These are phyloP conservation scores for Russula dissimulans DNA, from an alignment of 768 basidiomycete genomes.

Conservation along the genomic window DNA sequence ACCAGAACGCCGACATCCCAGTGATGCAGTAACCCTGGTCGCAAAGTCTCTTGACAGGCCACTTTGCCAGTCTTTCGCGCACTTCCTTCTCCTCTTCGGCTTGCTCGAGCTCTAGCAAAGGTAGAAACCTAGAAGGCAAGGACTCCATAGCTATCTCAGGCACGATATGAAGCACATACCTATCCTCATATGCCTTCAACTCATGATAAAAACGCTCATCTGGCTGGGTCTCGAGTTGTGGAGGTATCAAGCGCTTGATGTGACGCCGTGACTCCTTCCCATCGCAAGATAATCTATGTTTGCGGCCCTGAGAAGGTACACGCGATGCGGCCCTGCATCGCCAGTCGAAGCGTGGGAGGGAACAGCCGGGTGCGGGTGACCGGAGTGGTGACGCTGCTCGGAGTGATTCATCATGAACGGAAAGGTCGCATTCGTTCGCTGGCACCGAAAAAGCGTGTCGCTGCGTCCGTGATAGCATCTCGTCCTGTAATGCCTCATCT, in stretches of 20 bases:
- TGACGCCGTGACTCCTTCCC: conserved; percentile 20
- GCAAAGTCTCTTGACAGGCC: conserved; percentile 51
- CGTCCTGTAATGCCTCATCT: conserved; percentile 9
- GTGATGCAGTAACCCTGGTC: conserved; percentile 70
- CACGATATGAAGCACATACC: conserved; percentile 30
- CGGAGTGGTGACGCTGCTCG: conserved; percentile 2
- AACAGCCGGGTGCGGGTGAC: background rate
- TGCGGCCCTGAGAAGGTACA: background rate
- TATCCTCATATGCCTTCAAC: conserved; percentile 43
- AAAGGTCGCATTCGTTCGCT: background rate
- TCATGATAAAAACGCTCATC: conserved; percentile 41
- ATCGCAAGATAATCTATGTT: conserved; percentile 12
- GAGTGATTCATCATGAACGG: background rate
- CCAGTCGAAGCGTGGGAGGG: conserved; percentile 50
- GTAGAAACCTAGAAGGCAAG: conserved; percentile 34
- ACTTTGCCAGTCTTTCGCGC: conserved; percentile 54
- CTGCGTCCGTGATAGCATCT: background rate
- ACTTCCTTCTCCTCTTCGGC: conserved; percentile 51
- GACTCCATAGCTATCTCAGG: background rate
- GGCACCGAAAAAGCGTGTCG: background rate
- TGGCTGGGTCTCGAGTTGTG: conserved; percentile 25
- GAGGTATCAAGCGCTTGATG: conserved; percentile 34
- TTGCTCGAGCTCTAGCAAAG: conserved; percentile 49
- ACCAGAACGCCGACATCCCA: conserved; percentile 58
- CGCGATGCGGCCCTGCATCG: conserved; percentile 45